Percentiles rank a stretch among this genome's conserved stretches.
phyloP scores from a whole-genome alignment of 1,139 yeast species.

The Hyphopichia fennica region DNA sequence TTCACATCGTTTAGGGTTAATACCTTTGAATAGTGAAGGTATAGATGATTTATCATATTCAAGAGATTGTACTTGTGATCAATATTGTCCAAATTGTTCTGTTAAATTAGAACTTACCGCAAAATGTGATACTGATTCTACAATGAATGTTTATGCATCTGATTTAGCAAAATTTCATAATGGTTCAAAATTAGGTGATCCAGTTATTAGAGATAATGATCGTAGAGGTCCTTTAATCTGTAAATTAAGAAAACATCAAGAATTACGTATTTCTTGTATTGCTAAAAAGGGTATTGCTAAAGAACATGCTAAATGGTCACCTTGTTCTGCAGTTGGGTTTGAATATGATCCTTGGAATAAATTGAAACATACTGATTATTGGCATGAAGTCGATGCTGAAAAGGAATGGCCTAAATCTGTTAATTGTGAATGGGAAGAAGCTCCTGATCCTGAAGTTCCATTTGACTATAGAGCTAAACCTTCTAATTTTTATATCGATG shows the following conservation, averaged over 20 bases:
- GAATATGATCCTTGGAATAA: slow-evolving; percentile 99
- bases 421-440: slow-evolving; percentile 95
- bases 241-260: slow-evolving; percentile 91
- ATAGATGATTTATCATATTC: slow-evolving; percentile 80
- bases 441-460: slow-evolving; percentile 83
- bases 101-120: slow-evolving; percentile 86
- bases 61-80: slow-evolving; percentile 96
- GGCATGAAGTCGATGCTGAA: slow-evolving; percentile 91
- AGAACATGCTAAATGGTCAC: slow-evolving; percentile 99
- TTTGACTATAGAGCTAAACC: slow-evolving; percentile 89
- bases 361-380: slow-evolving; percentile 88
- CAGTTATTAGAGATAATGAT: slow-evolving; percentile 76
- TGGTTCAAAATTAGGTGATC: slow-evolving; percentile 66
- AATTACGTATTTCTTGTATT: slow-evolving; percentile 81
- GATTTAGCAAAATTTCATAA: slow-evolving; percentile 64
- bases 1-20: slow-evolving; percentile 87
- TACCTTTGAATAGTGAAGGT: slow-evolving; percentile 83
- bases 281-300: slow-evolving; percentile 98
- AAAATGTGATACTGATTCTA: slow-evolving; percentile 81
- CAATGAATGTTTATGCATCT: slow-evolving; percentile 86
- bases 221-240: slow-evolving; percentile 85
- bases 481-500: slow-evolving; percentile 75
- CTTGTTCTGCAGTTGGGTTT: slow-evolving; percentile 95
- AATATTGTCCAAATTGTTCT: slow-evolving; percentile 92
- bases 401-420: slow-evolving; percentile 91